phyloP scores from a whole-genome alignment of 129 eudicot species.

The Flaveria trinervia region DNA sequence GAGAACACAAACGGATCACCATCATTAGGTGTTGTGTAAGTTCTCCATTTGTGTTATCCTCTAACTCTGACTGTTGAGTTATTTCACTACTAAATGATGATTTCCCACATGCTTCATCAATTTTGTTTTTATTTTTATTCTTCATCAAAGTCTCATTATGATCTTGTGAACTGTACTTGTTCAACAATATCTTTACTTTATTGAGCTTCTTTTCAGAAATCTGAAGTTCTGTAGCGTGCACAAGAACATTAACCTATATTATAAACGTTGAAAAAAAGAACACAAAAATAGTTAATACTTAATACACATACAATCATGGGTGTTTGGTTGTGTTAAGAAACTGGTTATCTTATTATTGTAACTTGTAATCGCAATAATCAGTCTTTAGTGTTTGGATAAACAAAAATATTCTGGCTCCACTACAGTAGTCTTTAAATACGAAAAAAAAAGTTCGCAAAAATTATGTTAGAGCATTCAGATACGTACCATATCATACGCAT shows the following conservation, averaged over 20 bases:
- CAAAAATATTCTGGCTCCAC: too few relatives aligned
- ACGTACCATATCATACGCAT: conserved; percentile 80
- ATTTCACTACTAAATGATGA: conserved; percentile 62
- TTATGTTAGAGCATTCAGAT: not conserved
- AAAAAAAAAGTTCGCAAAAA: not conserved
- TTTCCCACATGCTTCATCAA: conserved; percentile 40
- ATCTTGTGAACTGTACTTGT: conserved; percentile 44
- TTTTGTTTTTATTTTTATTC: conserved; percentile 27
- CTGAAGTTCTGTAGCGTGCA: conserved; percentile 62
- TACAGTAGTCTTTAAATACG: too few relatives aligned
- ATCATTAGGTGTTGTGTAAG: conserved; percentile 45
- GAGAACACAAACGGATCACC: conserved; percentile 41
- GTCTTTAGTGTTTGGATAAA: not conserved
- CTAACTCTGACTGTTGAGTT: conserved; percentile 60
- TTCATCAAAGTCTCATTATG: conserved; percentile 35
- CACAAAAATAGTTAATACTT: not conserved
- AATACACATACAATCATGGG: not conserved
- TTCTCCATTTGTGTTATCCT: conserved; percentile 39
- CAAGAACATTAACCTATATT: conserved; percentile 84
- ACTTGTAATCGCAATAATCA: too few relatives aligned
- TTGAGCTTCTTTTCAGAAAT: conserved; percentile 58
- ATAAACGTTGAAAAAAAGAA: not conserved
- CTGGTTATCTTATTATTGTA: not conserved
- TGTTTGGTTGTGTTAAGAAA: not conserved
- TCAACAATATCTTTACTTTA: conserved; percentile 53